These are phyloP conservation scores for Fusarium sp. DNA, from an alignment of 2,329 filamentous ascomycete genomes.

Conservation along the genomic window DNA sequence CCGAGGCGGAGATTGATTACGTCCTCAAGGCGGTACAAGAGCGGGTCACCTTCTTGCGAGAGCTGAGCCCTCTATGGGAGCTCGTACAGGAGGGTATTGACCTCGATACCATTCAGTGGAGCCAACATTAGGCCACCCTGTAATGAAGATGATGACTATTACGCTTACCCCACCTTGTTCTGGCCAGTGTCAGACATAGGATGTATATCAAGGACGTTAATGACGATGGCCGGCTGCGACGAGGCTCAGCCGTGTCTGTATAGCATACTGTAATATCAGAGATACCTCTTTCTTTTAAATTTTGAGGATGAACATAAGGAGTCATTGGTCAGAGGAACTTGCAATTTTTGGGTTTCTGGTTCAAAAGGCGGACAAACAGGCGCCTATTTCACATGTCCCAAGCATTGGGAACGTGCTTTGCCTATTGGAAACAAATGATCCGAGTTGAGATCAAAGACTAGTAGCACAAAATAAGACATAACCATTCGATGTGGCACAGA, in stretches of 20 bases:
- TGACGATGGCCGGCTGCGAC: constrained; percentile 33
- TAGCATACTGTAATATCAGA: constrained; percentile 49
- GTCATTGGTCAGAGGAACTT: constrained; percentile 37
- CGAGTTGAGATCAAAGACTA: constrained; percentile 18
- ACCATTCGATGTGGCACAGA: constrained; percentile 30
- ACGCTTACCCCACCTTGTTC: neutral
- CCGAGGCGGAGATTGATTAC: constrained; percentile 95
- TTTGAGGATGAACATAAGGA: constrained; percentile 40
- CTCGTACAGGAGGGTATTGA: constrained; percentile 97
- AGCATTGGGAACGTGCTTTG: constrained; percentile 20
- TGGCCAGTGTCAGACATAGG: neutral
- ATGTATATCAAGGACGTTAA: constrained; percentile 17
- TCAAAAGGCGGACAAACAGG: constrained; percentile 21
- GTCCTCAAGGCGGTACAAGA: constrained; percentile 93
- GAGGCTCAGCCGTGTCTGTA: constrained; percentile 46
- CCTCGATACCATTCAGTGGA: constrained; percentile 97
- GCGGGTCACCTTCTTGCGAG: constrained; percentile 90
- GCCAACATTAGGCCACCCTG: constrained; percentile 76
- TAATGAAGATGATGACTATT: constrained; percentile 8
- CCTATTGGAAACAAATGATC: constrained; percentile 15
- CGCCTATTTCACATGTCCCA: constrained; percentile 15
- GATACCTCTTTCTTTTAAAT: constrained; percentile 49
- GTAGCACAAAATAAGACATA: constrained; percentile 41
- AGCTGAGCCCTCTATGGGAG: constrained; percentile 97
- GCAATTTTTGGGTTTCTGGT: constrained; percentile 28